Conservation (phyloP, 2,329 filamentous ascomycete species). For the Hypoxylon sp. region DNA sequence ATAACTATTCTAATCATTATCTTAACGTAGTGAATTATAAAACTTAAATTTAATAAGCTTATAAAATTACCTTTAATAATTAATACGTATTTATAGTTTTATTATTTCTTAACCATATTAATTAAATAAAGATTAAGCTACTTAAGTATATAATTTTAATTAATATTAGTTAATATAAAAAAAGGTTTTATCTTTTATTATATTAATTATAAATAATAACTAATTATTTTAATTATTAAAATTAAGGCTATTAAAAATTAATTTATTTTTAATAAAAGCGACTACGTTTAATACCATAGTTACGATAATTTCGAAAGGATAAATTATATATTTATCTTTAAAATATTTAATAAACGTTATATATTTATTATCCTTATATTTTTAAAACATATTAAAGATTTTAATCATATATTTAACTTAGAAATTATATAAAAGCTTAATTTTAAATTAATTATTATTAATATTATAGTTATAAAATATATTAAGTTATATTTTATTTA, state of each 20-base stretch:
- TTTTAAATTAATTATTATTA: not conserved
- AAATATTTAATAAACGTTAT: constrained; percentile 1
- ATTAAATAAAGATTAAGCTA: no score
- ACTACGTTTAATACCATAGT: not conserved
- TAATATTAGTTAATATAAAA: no score
- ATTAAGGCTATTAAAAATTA: not conserved
- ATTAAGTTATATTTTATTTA: constrained; percentile 1
- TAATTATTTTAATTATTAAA: not conserved
- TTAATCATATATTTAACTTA: not conserved
- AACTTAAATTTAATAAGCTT: not conserved
- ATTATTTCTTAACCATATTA: no score
- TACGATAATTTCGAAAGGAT: not conserved
- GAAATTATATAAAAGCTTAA: not conserved
- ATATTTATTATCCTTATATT: not conserved
- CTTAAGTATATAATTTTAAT: no score
- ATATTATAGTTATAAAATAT: not conserved
- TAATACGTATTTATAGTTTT: not conserved
- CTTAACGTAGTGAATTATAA: not conserved
- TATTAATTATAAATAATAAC: not conserved
- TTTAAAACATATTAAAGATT: not conserved
- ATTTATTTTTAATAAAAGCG: constrained; percentile 1
- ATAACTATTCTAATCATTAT: not conserved
- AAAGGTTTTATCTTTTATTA: no score
- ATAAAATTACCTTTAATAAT: constrained; percentile 1
- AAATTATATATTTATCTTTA: constrained; percentile 5